Evolutionary conservation across 495 filamentous ascomycete genomes (phyloP).

Genomic region (Lophiostoma macrostomum): DNA sequence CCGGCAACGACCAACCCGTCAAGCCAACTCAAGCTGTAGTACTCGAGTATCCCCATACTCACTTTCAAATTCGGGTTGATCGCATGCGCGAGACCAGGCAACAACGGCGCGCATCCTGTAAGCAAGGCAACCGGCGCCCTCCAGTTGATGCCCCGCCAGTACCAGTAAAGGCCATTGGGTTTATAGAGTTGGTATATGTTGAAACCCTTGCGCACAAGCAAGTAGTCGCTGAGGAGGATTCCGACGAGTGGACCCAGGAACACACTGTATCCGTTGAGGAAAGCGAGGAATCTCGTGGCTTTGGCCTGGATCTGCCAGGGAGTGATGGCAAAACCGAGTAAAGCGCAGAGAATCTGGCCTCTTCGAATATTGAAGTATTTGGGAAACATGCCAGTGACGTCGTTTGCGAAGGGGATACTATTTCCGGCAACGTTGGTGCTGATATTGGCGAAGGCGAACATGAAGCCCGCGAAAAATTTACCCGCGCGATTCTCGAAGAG

Average conservation of each 20-base stretch:
- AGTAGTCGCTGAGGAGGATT: background rate
- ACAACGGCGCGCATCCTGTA: background rate
- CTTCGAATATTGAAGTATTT: conserved; percentile 39
- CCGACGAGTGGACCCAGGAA: conserved; percentile 36
- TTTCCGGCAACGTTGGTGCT: conserved; percentile 28
- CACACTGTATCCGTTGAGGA: conserved; percentile 39
- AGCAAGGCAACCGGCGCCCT: background rate
- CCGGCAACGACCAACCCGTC: no score
- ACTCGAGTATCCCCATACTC: no score
- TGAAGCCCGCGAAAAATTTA: conserved; percentile 12
- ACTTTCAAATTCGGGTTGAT: no score
- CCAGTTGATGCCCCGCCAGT: background rate
- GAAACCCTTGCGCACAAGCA: background rate
- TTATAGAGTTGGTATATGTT: background rate
- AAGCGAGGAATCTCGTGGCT: conserved; percentile 39
- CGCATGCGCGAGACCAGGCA: no score
- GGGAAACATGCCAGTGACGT: conserved; percentile 38
- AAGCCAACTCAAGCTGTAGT: no score
- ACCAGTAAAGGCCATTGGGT: background rate
- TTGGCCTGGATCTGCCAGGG: conserved; percentile 41
- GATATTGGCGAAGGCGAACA: conserved; percentile 11
- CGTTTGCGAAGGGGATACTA: conserved; percentile 39
- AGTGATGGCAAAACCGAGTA: conserved; percentile 39
- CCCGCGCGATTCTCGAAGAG: background rate
- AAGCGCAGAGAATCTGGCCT: conserved; percentile 38